These are phyloP conservation scores for Lithohypha guttulata DNA, from an alignment of 2,329 filamentous ascomycete species.

Conservation along the genomic window DNA sequence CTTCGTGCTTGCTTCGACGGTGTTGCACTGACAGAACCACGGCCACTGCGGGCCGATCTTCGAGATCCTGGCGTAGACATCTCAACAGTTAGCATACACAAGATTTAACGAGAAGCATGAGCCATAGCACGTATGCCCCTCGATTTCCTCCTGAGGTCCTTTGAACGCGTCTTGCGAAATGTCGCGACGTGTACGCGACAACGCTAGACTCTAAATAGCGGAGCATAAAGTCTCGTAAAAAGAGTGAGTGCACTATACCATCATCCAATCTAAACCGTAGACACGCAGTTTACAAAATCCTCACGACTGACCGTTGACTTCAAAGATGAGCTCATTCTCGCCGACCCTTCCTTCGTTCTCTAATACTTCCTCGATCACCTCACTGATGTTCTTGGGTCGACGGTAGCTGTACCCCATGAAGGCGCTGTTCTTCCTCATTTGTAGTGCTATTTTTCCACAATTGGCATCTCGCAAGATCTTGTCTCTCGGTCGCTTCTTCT, in stretches of 20 bases:
- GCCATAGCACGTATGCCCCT: too few relatives aligned
- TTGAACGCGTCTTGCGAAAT: too few relatives aligned
- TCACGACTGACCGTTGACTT: not conserved
- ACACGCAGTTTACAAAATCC: too few relatives aligned
- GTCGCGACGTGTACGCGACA: too few relatives aligned
- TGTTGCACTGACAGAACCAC: constrained; percentile 31
- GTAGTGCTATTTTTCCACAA: constrained; percentile 58
- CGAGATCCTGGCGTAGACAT: constrained; percentile 37
- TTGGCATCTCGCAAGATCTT: constrained; percentile 65
- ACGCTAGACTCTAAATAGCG: too few relatives aligned
- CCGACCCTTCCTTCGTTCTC: constrained; percentile 10
- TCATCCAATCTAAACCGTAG: too few relatives aligned
- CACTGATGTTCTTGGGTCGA: constrained; percentile 29
- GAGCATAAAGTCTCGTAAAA: too few relatives aligned
- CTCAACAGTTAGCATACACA: too few relatives aligned
- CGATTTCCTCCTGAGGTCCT: too few relatives aligned
- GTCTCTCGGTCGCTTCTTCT: constrained; percentile 74
- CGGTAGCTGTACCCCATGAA: constrained; percentile 88
- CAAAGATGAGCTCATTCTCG: not conserved
- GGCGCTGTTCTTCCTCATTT: constrained; percentile 67
- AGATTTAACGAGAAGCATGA: too few relatives aligned
- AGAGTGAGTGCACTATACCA: too few relatives aligned
- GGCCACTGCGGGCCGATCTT: constrained; percentile 32
- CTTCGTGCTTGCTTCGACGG: constrained; percentile 26
- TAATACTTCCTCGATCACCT: constrained; percentile 25